Conservation (phyloP, 1,139 yeast species). For the Yamadazyma songkhlaensis region DNA sequence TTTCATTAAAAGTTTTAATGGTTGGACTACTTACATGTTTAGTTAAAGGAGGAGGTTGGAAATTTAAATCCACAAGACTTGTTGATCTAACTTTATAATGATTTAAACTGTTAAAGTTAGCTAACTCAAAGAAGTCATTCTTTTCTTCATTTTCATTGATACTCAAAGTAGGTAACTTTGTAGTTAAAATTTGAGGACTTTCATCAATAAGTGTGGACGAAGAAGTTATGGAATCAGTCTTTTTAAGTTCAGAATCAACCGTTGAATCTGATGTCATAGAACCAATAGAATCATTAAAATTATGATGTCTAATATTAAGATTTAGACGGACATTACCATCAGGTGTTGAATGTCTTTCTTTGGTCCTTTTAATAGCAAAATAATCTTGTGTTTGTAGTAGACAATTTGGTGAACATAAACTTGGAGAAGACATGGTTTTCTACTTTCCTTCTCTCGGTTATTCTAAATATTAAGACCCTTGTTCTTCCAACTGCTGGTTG, state of each 20-base stretch:
- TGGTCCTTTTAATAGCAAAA: not conserved
- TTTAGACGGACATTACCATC: not conserved
- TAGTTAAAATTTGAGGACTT: constrained; percentile 10
- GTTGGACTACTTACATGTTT: constrained; percentile 13
- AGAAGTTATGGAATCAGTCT: constrained; percentile 17
- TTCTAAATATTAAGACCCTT: not conserved
- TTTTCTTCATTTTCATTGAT: constrained; percentile 13
- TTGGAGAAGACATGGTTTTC: constrained; percentile 13
- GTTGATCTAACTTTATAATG: constrained; percentile 8
- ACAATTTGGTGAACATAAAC: constrained; percentile 18
- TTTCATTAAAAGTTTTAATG: constrained; percentile 11
- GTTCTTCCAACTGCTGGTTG: too few species aligned
- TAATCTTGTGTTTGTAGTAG: constrained; percentile 5
- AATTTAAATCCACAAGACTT: constrained; percentile 13
- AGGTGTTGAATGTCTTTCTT: too few species aligned
- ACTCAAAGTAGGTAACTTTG: constrained; percentile 13
- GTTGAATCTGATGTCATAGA: constrained; percentile 21
- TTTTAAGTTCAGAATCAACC: constrained; percentile 14
- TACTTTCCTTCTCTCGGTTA: not conserved
- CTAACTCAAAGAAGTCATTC: too few species aligned
- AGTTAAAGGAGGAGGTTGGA: constrained; percentile 11
- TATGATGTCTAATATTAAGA: not conserved
- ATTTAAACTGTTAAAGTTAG: not conserved
- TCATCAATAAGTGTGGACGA: constrained; percentile 27
- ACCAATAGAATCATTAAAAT: constrained; percentile 16